These are phyloP conservation scores for Zygosaccharomyces lentus DNA, from an alignment of 805 yeast species.

Conservation along the genomic window DNA sequence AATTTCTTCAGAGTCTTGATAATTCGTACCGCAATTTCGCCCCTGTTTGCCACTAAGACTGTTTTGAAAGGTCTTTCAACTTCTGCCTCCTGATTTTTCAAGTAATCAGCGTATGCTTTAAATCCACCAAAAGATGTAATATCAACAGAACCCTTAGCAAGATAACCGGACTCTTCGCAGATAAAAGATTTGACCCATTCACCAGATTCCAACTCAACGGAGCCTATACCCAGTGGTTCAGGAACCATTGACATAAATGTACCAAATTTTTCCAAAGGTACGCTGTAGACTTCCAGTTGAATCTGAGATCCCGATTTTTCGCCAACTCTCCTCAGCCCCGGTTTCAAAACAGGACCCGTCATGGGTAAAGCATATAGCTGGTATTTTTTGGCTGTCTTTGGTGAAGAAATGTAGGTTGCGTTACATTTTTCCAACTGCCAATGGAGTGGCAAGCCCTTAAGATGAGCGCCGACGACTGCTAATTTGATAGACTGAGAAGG, in stretches of 20 bases:
- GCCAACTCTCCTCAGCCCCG: constrained; percentile 74
- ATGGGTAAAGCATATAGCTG: constrained; percentile 78
- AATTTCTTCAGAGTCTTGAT: constrained; percentile 81
- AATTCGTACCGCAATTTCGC: constrained; percentile 95
- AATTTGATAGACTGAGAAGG: constrained; percentile 49
- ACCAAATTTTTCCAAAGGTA: constrained; percentile 77
- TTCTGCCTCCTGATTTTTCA: constrained; percentile 25
- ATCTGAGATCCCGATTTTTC: constrained; percentile 52
- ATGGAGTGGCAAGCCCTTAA: constrained; percentile 81
- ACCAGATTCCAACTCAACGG: constrained; percentile 78
- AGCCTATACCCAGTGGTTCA: constrained; percentile 91
- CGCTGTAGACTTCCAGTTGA: constrained; percentile 75
- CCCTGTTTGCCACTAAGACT: constrained; percentile 94
- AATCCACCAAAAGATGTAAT: constrained; percentile 89
- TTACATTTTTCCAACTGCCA: constrained; percentile 88
- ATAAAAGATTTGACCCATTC: constrained; percentile 88
- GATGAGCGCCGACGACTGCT: constrained; percentile 97
- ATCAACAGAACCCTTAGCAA: constrained; percentile 64
- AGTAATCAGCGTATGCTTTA: constrained; percentile 49
- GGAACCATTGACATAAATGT: constrained; percentile 84
- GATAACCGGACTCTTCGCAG: constrained; percentile 88
- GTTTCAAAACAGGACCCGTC: constrained; percentile 78
- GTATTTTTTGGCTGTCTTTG: constrained; percentile 69
- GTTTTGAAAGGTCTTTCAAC: constrained; percentile 62
- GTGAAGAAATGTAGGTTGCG: constrained; percentile 62